These are phyloP conservation scores for Penicillium brevicompactum DNA, from an alignment of 2,329 filamentous ascomycete species.

Conservation along the genomic window DNA sequence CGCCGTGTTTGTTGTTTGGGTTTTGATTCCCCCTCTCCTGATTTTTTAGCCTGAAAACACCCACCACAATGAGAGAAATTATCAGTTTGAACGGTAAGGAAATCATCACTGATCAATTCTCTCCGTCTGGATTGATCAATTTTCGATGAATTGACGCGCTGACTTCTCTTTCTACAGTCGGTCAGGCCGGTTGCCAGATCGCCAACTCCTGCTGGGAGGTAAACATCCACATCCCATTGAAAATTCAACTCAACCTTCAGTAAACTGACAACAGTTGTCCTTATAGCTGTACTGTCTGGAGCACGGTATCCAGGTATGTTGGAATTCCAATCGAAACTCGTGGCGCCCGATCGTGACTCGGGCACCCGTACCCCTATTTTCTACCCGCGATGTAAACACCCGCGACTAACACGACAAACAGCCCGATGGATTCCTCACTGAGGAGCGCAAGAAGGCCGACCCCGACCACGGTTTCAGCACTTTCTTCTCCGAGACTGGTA, in stretches of 20 bases:
- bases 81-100: slow-evolving; percentile 96
- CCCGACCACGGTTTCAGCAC: slow-evolving; percentile 99
- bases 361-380: slow-evolving; percentile 22
- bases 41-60: slow-evolving; percentile 27
- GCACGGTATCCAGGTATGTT: slow-evolving; percentile 94
- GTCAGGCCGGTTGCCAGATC: slow-evolving; percentile 99
- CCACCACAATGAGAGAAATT: slow-evolving; percentile 90
- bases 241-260: slow-evolving; percentile 6
- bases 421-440: slow-evolving; percentile 98
- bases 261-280: slow-evolving; percentile 38
- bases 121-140: slow-evolving; percentile 11
- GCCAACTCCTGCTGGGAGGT: slow-evolving; percentile 99
- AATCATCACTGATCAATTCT: slow-evolving; percentile 13
- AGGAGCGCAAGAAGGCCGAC: slow-evolving; percentile 91
- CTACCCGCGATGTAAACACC: slow-evolving; percentile 21
- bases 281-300: slow-evolving; percentile 99
- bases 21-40: slow-evolving; percentile 28
- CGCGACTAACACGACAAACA: slow-evolving; percentile 47
- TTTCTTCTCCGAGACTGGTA: slow-evolving; percentile 99
- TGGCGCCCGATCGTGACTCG: slow-evolving; percentile 20
- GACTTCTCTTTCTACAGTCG: slow-evolving; percentile 65
- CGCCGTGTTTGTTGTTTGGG: slow-evolving; percentile 30
- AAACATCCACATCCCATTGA: slow-evolving; percentile 49
- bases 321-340: slow-evolving; percentile 14
- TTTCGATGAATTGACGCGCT: slow-evolving; percentile 38